Conservation (phyloP, 2,329 filamentous ascomycete species). For the Tolypocladium album region DNA sequence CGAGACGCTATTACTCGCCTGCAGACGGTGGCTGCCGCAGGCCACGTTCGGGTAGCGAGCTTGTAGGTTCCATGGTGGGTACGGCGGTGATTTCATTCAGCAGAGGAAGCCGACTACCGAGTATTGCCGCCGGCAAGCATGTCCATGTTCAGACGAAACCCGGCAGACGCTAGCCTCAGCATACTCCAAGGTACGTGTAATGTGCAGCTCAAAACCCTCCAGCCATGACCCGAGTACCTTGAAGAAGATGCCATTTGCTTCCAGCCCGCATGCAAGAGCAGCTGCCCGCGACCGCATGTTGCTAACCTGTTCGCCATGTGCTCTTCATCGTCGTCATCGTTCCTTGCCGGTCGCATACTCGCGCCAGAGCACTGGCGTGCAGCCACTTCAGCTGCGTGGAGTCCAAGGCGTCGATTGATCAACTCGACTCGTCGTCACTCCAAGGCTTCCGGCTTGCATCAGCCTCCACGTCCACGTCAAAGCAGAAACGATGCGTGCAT, state of each 20-base stretch:
- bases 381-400: not conserved
- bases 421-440: not conserved
- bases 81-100: not conserved
- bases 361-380: not conserved
- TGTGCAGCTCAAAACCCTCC: too few relatives aligned
- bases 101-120: not conserved
- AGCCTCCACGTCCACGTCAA: not conserved
- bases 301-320: not conserved
- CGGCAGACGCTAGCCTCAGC: not conserved
- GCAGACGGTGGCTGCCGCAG: not conserved
- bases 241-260: not conserved
- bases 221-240: not conserved
- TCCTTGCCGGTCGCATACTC: not conserved
- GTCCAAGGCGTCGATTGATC: not conserved
- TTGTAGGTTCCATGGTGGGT: not conserved
- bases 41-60: not conserved
- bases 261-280: not conserved
- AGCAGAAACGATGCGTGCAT: not conserved
- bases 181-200: too few relatives aligned
- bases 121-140: not conserved
- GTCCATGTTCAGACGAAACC: not conserved
- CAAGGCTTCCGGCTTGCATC: not conserved
- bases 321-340: not conserved
- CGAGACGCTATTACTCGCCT: not conserved
- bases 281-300: not conserved